Base-by-base conservation (phyloP, 768 basidiomycete genomes). In the Phylloporus rhodoxanthus region DNA sequence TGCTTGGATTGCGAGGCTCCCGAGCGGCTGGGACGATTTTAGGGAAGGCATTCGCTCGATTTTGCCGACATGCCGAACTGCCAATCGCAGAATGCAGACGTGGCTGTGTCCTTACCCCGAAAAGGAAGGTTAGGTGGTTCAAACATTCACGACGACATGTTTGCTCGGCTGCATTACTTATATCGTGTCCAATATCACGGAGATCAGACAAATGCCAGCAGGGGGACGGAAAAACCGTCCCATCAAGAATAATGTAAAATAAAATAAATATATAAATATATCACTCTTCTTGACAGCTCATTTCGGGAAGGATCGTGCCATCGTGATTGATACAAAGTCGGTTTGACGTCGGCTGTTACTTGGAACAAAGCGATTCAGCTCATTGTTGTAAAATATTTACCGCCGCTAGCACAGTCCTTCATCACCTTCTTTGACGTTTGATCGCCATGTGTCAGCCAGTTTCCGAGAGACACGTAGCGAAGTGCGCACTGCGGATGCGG, bases 1-100 rank as follows among this genome's bases (percentile, higher is more conserved):
- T 6, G 78, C 77, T 67, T 88, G 82, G 37, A 89, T 66, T 8
- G 84, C 83, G 30, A 81, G 73, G 59, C 84, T 87, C 37, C 85
- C 87, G 23, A 87, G 72, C 41, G 63, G 65, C 45, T 80, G 82
- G 50, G 70, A 73, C 38, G 61, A 60, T 57, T 71, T 65, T 26
- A 17, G 19, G 32, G 71, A 65, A 48, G 74, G 57, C 75, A 76
- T 76, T 54, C 46, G 38, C 29, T 48, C 39, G 30, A 55, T 39
- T 47, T 50, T 68, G 64, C 62, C 59, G 63, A 53, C 57, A 51
- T 56, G 55, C 60, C 65, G 60, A 52, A 42, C 43, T 57, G 59
- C 44, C 54, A 66, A 67, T 63, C 59, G 43, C 40, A 43, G 52
- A 54, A 47, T 43, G 39, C 17, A 44, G 36, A 29, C 23, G 50